Conservation (phyloP, 106 monocot genomes). For the Dactylorhiza incarnata region DNA sequence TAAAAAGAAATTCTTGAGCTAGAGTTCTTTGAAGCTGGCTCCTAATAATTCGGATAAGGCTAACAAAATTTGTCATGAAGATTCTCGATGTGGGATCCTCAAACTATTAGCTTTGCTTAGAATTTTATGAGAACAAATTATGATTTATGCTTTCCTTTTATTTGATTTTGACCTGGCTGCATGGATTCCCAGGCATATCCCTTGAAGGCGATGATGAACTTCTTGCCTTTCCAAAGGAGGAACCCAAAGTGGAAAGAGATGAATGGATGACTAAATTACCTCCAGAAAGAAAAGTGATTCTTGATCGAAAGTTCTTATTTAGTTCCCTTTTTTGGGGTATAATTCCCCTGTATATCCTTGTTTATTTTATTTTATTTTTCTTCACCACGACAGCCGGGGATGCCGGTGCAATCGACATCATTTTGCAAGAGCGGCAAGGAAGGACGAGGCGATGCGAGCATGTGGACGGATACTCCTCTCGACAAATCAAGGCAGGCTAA, state of each 20-base stretch:
- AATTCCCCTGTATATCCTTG: neutral
- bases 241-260: slow-evolving; percentile 52
- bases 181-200: slow-evolving; percentile 58
- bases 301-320: neutral
- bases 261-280: slow-evolving; percentile 98
- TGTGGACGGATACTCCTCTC: slow-evolving; percentile 84
- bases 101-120: neutral
- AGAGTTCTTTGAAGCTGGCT: neutral
- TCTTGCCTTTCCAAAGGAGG: slow-evolving; percentile 47
- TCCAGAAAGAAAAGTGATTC: slow-evolving; percentile 86
- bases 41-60: neutral
- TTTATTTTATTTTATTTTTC: slow-evolving; percentile 2
- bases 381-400: slow-evolving; percentile 55
- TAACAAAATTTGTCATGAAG: neutral
- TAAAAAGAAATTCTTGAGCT: neutral
- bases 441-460: slow-evolving; percentile 83
- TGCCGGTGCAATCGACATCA: slow-evolving; percentile 70
- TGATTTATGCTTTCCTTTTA: neutral
- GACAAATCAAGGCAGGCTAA: slow-evolving; percentile 77
- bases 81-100: neutral
- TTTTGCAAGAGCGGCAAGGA: slow-evolving; percentile 74
- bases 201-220: slow-evolving; percentile 94
- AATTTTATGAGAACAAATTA: neutral
- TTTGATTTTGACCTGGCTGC: slow-evolving; percentile 1
- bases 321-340: neutral